phyloP scores from a whole-genome alignment of 139 green algal genomes.

The Chlorella sp. region DNA sequence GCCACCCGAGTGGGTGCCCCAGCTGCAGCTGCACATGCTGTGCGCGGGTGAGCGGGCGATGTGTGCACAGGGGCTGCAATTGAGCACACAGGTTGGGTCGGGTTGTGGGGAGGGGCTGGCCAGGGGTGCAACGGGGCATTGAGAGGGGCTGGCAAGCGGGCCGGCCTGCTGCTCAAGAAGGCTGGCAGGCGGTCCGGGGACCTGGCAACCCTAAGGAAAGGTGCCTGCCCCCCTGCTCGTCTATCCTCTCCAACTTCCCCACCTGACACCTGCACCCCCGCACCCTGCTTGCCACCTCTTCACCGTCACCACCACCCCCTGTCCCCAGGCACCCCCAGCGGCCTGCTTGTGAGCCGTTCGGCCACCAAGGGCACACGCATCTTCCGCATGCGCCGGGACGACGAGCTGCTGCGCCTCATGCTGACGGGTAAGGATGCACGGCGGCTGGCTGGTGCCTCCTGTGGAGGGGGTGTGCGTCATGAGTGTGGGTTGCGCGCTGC shows the following conservation, averaged over 20 bases:
- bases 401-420: slow-evolving; percentile 61
- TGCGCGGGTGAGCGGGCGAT: slow-evolving; percentile 29
- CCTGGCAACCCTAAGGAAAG: neutral
- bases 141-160: neutral
- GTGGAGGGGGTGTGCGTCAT: neutral
- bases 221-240: neutral
- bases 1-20: slow-evolving; percentile 69
- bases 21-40: slow-evolving; percentile 85
- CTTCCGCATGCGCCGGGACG: slow-evolving; percentile 64
- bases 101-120: neutral
- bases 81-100: too few species aligned
- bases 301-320: neutral
- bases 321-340: slow-evolving; percentile 37
- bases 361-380: slow-evolving; percentile 63
- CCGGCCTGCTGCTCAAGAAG: too few species aligned
- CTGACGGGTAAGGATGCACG: slow-evolving; percentile 35
- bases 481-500: neutral
- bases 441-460: neutral
- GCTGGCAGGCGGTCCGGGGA: too few species aligned
- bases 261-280: neutral
- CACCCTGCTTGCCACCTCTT: neutral
- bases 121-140: neutral
- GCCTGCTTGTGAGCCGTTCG: slow-evolving; percentile 71
- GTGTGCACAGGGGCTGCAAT: too few species aligned
- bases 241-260: neutral